Conservation (phyloP, 1,284 basidiomycete species). For the Kwoniella shivajii region DNA sequence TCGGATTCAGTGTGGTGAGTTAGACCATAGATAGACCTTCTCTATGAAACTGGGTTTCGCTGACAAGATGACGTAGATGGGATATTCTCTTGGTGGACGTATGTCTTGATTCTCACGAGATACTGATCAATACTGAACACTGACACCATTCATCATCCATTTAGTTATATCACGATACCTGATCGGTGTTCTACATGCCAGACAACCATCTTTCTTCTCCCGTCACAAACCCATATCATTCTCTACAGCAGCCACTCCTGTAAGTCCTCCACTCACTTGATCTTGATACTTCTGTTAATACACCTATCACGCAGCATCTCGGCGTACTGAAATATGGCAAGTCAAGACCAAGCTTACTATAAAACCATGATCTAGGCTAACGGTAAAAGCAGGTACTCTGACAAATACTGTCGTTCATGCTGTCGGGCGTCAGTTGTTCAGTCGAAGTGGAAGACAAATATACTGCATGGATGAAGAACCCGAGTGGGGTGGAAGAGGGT, state of each 20-base stretch:
- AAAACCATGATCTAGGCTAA: neutral
- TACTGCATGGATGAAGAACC: constrained; percentile 70
- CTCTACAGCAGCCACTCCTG: constrained; percentile 50
- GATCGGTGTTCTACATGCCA: constrained; percentile 44
- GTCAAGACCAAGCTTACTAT: neutral
- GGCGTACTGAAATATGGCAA: constrained; percentile 42
- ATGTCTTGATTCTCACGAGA: constrained; percentile 19
- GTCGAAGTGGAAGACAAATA: constrained; percentile 80
- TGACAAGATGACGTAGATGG: constrained; percentile 30
- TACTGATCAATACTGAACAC: neutral
- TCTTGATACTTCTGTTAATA: neutral
- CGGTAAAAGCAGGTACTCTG: constrained; percentile 9
- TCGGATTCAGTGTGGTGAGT: constrained; percentile 46
- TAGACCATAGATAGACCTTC: neutral
- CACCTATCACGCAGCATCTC: constrained; percentile 28
- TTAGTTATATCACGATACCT: constrained; percentile 52
- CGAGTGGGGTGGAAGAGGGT: constrained; percentile 62
- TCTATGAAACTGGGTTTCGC: neutral
- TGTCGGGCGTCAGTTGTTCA: constrained; percentile 64
- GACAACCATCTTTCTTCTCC: constrained; percentile 45
- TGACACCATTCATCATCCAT: neutral
- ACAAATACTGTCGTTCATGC: constrained; percentile 25
- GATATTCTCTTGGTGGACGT: constrained; percentile 52
- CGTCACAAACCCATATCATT: constrained; percentile 44
- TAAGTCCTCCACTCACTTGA: constrained; percentile 12